Evolutionary conservation across 75 land plant genomes (phyloP), one percentile per base, ranked within the genome.

Genomic region (Picea sitchensis): DNA sequence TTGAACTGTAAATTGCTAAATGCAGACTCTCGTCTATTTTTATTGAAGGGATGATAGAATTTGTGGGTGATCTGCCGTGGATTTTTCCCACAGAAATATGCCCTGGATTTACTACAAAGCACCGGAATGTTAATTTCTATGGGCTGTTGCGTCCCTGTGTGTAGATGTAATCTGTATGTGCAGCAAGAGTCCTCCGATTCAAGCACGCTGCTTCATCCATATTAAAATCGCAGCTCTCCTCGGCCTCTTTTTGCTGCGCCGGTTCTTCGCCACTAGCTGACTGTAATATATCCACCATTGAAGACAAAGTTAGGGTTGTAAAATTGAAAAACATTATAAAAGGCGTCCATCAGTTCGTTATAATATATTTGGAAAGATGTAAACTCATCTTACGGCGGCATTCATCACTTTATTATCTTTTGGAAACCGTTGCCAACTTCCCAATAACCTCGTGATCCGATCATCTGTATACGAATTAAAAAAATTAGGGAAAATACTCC

Each of bases 81-180:
- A 26, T 26, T 26, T 26, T 26, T 26, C 26, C 26, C 26, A 26
- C 26, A 26, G 26, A 26, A 26, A 26, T 26, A 26, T 26, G 26
- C 26, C 26, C 26, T 0, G 26, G 26, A 26, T 26, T 26, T 26
- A 36, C 38, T 36, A 1, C 38, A 36, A 36, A 36, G 38, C 38
- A 36, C 0, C 4, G 44, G 0, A 41, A 4, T 3, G 4, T 41
- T 41, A 41, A 41, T 18, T 32, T 67, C 21, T 69, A 69, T 18
- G 73, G 73, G 6, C 6, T 18, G 6, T 69, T 69, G 73, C 36
- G 51, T 4, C 38, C 9, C 36, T 36, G 72, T 17, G 73, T 69
- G 6, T 69, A 69, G n/a, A 69, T 69, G n/a, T 69, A 69, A 69
- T 69, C 73, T 17, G 73, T 69, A 38, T 69, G 73, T 18, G 73